A percentile compares a stretch with the other conserved stretches of the same genome.
Evolutionary conservation across 83 land plant genomes (phyloP).

Genomic region (Thuja plicata): DNA sequence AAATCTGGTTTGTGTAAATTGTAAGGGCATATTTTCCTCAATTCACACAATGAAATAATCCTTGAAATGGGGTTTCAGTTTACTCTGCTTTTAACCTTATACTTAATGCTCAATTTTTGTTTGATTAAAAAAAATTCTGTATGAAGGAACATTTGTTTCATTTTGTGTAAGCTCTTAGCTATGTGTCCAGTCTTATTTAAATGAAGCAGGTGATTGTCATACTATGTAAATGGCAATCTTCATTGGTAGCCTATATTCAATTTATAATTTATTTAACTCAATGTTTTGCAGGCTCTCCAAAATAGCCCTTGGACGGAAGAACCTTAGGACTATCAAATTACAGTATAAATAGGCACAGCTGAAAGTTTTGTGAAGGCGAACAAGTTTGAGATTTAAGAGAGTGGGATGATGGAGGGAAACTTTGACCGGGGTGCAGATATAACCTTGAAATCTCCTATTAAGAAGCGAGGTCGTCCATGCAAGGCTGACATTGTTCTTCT

Average conservation of each 20-base stretch:
- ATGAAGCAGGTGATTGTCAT: not conserved
- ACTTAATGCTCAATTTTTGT: not conserved
- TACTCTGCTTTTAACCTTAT: not conserved
- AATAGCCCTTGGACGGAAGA: not conserved
- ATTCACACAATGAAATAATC: not conserved
- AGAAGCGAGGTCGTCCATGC: not conserved
- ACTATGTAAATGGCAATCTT: not conserved
- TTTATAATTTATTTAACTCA: not conserved
- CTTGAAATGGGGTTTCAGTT: not conserved
- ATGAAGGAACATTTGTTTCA: not conserved
- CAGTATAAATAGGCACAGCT: not conserved
- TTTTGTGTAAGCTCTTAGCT: not conserved
- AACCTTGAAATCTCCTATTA: constrained; percentile 1
- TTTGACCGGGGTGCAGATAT: not conserved
- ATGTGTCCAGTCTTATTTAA: not conserved
- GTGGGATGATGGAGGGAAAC: not conserved
- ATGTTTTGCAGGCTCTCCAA: not conserved
- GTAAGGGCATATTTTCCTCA: not conserved
- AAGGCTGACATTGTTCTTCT: constrained; percentile 4
- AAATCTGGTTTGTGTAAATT: not conserved
- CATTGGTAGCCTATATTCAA: not conserved
- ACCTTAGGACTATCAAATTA: not conserved
- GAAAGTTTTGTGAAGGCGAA: not conserved
- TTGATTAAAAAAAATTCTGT: not conserved
- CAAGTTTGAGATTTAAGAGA: not conserved